Conservation (phyloP, 345 rosid genomes). For the Anacardium occidentale region DNA sequence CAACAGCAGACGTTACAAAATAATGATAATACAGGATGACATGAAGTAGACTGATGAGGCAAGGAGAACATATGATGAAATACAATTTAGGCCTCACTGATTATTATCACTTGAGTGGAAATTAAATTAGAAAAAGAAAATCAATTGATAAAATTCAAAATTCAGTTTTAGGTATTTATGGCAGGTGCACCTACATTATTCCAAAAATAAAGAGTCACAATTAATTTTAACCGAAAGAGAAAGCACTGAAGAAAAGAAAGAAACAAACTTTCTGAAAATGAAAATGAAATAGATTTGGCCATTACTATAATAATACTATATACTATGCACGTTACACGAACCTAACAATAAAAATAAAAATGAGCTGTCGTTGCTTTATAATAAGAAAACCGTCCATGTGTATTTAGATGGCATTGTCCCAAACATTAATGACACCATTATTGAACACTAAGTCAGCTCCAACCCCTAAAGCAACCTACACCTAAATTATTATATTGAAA, state of each 20-base stretch:
- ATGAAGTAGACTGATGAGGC: no score
- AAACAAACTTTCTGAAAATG: neutral
- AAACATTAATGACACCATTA: constrained; percentile 28
- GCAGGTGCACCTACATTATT: no score
- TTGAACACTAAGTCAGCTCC: constrained; percentile 16
- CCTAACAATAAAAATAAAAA: constrained; percentile 13
- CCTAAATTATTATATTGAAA: constrained; percentile 4
- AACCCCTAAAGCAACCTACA: constrained; percentile 17
- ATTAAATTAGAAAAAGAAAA: no score
- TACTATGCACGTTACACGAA: constrained; percentile 8
- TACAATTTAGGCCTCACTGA: no score
- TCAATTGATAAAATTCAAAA: no score
- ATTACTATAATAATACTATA: neutral
- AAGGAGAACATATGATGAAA: no score
- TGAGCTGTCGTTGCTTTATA: constrained; percentile 29
- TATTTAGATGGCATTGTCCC: constrained; percentile 18
- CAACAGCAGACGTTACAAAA: no score
- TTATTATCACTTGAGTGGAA: no score
- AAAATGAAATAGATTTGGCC: neutral
- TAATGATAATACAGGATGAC: no score
- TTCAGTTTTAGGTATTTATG: no score
- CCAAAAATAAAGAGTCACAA: no score
- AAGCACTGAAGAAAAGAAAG: neutral
- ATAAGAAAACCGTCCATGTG: constrained; percentile 26
- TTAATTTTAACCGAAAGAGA: neutral